Percentiles rank a stretch among this genome's conserved stretches.
phyloP scores from a whole-genome alignment of 345 rosid genomes.

The Psidium guajava region DNA sequence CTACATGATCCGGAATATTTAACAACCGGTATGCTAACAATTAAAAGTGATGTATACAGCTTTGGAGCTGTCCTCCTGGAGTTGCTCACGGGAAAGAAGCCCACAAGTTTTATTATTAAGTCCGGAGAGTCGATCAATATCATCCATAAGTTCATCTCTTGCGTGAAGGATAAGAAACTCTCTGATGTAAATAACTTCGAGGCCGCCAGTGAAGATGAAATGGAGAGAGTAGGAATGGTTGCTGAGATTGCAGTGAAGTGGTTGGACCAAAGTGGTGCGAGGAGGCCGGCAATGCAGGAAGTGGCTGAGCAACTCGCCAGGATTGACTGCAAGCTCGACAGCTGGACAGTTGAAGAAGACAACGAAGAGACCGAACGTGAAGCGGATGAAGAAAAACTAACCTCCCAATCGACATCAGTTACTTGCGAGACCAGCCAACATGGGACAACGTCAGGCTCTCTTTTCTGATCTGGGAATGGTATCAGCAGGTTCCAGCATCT shows the following conservation, averaged over 20 bases:
- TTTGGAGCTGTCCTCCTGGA: background rate
- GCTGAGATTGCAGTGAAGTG: background rate
- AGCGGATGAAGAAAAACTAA: background rate
- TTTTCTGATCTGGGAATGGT: background rate
- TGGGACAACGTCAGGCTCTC: background rate
- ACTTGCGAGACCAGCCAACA: background rate
- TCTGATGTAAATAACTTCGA: background rate
- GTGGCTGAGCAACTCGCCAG: background rate
- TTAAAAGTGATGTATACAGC: background rate
- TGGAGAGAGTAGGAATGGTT: background rate
- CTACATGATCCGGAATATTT: background rate
- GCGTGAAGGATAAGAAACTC: background rate
- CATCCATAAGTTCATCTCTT: background rate
- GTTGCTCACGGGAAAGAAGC: background rate
- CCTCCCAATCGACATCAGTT: background rate
- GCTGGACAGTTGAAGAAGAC: background rate
- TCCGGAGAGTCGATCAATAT: background rate
- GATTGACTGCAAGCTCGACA: background rate
- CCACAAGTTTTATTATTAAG: background rate
- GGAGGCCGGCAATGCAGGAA: background rate
- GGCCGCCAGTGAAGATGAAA: background rate
- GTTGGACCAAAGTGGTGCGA: background rate
- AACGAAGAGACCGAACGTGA: background rate
- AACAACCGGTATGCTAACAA: background rate
- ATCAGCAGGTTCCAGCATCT: background rate